These are phyloP conservation scores for Botrytis porri DNA, from an alignment of 2,329 filamentous ascomycete genomes.

Conservation along the genomic window DNA sequence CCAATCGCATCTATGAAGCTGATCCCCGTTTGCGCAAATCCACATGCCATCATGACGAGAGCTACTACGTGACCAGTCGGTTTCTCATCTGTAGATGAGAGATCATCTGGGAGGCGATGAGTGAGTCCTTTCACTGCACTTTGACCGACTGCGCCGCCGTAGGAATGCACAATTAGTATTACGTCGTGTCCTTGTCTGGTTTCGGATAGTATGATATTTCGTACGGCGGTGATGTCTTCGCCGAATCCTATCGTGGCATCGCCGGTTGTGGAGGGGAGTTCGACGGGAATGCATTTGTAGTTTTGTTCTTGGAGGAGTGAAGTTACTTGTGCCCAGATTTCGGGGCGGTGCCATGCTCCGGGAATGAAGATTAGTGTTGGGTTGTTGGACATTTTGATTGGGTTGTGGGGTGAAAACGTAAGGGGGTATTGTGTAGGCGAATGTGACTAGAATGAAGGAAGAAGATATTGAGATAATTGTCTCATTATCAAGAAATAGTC, in stretches of 20 bases:
- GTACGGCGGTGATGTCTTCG: conserved; percentile 41
- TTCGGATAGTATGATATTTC: conserved; percentile 37
- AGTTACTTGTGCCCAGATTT: conserved; percentile 40
- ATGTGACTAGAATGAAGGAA: not conserved
- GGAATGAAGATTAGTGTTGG: conserved; percentile 47
- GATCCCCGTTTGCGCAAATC: conserved; percentile 39
- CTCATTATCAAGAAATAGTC: too few species aligned
- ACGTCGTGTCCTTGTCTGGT: conserved; percentile 41
- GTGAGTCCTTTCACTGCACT: conserved; percentile 44
- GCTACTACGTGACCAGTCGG: conserved; percentile 40
- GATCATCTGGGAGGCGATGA: conserved; percentile 22
- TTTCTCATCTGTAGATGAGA: conserved; percentile 10
- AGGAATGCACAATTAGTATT: conserved; percentile 45
- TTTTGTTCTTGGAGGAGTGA: conserved; percentile 36
- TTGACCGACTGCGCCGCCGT: conserved; percentile 42
- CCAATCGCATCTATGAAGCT: conserved; percentile 41
- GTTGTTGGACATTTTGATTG: conserved; percentile 22
- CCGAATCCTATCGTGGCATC: conserved; percentile 38
- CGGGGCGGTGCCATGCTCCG: conserved; percentile 47
- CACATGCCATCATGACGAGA: conserved; percentile 41
- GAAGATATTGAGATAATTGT: not conserved
- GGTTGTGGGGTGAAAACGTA: not conserved
- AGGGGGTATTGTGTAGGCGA: not conserved
- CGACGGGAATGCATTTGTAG: conserved; percentile 37
- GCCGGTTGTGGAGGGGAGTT: conserved; percentile 39